These are phyloP conservation scores for Decorospora gaudefroyi DNA, from an alignment of 2,329 filamentous ascomycete species.

Conservation along the genomic window DNA sequence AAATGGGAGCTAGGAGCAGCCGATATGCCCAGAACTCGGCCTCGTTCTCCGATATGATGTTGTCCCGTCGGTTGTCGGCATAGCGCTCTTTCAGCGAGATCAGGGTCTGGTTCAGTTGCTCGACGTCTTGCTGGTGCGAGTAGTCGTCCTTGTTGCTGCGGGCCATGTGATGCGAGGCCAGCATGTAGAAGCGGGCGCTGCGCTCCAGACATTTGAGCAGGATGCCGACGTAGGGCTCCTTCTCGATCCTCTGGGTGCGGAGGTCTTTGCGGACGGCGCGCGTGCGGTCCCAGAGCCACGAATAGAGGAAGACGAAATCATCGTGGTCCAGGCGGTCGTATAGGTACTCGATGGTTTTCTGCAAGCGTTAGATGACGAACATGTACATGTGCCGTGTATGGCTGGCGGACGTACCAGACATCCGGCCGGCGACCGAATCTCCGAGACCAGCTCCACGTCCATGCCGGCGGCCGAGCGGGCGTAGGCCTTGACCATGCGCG, in stretches of 20 bases:
- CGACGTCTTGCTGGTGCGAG: constrained; percentile 62
- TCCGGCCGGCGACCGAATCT: constrained; percentile 61
- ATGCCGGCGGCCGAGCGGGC: constrained; percentile 65
- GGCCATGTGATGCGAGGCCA: constrained; percentile 62
- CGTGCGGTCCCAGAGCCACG: constrained; percentile 69
- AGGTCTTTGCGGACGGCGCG: constrained; percentile 68
- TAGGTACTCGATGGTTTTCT: constrained; percentile 53
- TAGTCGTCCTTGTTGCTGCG: constrained; percentile 51
- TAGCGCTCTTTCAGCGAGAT: constrained; percentile 62
- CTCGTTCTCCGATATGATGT: constrained; percentile 60
- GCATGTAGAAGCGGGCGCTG: constrained; percentile 66
- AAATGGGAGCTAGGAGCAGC: constrained; percentile 54
- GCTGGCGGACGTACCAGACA: constrained; percentile 44
- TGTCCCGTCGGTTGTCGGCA: constrained; percentile 47
- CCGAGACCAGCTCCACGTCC: constrained; percentile 66
- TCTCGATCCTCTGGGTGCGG: constrained; percentile 64
- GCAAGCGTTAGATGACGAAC: constrained; percentile 20
- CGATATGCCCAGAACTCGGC: constrained; percentile 68
- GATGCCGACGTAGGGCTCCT: constrained; percentile 57
- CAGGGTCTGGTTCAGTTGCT: constrained; percentile 67
- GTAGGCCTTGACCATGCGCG: constrained; percentile 67
- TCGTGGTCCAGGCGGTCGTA: constrained; percentile 57
- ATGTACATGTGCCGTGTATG: constrained; percentile 7
- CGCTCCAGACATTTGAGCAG: constrained; percentile 65
- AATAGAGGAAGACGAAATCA: constrained; percentile 56